phyloP scores from a whole-genome alignment of 129 eudicot genomes.

The Heracleum sosnowskyi region DNA sequence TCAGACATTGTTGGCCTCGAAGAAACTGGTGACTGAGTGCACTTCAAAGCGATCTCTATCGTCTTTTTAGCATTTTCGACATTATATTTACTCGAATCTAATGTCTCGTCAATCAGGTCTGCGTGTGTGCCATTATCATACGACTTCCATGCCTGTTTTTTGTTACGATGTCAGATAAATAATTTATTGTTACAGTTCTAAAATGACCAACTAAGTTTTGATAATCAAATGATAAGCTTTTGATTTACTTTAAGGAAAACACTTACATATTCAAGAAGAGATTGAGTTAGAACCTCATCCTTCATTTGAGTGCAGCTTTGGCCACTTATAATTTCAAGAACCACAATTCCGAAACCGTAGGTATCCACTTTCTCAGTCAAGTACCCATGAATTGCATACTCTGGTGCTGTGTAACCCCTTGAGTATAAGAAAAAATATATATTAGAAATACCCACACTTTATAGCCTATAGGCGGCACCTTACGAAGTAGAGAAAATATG shows the following conservation, averaged over 20 bases:
- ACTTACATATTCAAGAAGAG: constrained; percentile 54
- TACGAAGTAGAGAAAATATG: too few species aligned
- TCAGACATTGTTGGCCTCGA: background rate
- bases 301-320: constrained; percentile 31
- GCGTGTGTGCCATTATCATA: background rate
- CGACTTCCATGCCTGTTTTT: background rate
- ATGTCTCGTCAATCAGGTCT: background rate
- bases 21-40: constrained; percentile 4
- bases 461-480: background rate
- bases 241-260: background rate
- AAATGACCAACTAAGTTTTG: background rate
- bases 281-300: constrained; percentile 25
- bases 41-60: background rate
- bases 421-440: background rate
- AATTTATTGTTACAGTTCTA: background rate
- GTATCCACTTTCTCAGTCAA: constrained; percentile 3
- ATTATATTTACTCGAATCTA: background rate
- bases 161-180: background rate
- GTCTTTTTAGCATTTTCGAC: background rate
- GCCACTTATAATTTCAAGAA: constrained; percentile 59
- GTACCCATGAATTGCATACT: background rate
- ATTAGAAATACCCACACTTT: background rate
- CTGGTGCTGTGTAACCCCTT: constrained; percentile 48
- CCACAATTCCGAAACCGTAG: background rate
- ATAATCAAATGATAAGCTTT: too few species aligned